Evolutionary conservation across 345 rosid genomes (phyloP), one percentile per base, ranked within the genome.

Genomic region (Rhizophora apiculata): DNA sequence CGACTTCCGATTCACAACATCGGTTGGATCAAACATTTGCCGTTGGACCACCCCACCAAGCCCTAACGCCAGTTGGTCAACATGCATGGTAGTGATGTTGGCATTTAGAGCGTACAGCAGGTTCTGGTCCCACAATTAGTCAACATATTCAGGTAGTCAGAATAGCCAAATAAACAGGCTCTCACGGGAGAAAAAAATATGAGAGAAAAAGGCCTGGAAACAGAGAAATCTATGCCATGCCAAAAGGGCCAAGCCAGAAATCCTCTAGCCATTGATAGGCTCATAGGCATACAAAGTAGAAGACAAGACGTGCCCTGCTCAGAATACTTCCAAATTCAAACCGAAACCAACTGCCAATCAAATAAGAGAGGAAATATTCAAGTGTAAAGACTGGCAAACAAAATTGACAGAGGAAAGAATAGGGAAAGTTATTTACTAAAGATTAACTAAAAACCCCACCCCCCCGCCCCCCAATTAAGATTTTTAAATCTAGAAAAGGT

Each of bases 261-360:
- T 3, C 49, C 49, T 43, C 19, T 13, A 43, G 49, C 49, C 18
- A 3, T 39, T 39, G 46, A 10, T 39, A 43, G 49, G 49, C 49
- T 43, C 49, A 43, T 43, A 43, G 49, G 49, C 5, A 3, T 13
- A 15, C 18, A 11, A 13, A 15, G 49, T 13, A 11, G 16, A 43
- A 43, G 18, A 13, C 49, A 43, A 43, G 15, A 2, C 15, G 49
- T 43, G 49, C 49, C 49, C 49, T 5, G 18, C 15, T 43, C 49
- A 43, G 49, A 43, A 43, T 43, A 13, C 49, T 43, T 43, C 49
- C 49, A 43, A 43, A 43, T 43, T 51, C 74, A 78, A 82, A 80
- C 84, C 68, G 77, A 78, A 72, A 70, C 75, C 61, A 82, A 81
- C 82, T 53, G 82, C 65, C 85, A 65, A 80, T 71, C 66, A 69